These are phyloP conservation scores for Acanthamoeba culbertsoni DNA, from an alignment of 208 protist genomes.

Conservation along the genomic window DNA sequence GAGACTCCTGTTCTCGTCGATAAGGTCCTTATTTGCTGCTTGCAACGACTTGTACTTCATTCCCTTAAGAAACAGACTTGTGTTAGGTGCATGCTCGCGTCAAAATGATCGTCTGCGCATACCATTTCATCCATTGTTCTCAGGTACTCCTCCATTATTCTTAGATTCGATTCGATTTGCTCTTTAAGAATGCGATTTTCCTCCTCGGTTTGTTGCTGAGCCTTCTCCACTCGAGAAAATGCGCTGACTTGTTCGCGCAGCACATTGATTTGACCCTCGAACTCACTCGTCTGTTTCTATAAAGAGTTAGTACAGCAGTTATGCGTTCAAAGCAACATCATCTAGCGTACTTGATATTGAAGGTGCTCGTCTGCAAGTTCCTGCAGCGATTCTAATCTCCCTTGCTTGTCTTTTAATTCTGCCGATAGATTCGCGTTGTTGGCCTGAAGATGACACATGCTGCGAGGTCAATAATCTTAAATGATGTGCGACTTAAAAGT, in stretches of 20 bases:
- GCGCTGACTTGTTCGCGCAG: not conserved
- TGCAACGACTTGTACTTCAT: not conserved
- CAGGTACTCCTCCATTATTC: slow-evolving; percentile 30
- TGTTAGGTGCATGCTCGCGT: not conserved
- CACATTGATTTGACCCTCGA: not conserved
- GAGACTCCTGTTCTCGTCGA: not conserved
- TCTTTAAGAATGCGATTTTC: not conserved
- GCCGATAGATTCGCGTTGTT: not conserved
- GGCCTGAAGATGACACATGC: too few species aligned
- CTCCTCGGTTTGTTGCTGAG: not conserved
- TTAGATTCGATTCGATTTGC: not conserved
- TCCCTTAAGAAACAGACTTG: not conserved
- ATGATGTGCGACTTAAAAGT: not conserved
- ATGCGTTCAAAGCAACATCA: not conserved
- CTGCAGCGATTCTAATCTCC: not conserved
- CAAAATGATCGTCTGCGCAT: not conserved
- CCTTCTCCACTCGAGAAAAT: not conserved
- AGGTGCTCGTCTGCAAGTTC: not conserved
- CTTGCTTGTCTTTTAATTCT: not conserved
- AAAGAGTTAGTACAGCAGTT: not conserved
- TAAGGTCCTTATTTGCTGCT: not conserved
- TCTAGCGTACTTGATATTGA: not conserved
- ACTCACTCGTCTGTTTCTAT: not conserved
- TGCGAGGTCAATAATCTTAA: not conserved
- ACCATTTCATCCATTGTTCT: slow-evolving; percentile 10